Conservation (phyloP, 805 yeast species). For the Yarrowia deformans region DNA sequence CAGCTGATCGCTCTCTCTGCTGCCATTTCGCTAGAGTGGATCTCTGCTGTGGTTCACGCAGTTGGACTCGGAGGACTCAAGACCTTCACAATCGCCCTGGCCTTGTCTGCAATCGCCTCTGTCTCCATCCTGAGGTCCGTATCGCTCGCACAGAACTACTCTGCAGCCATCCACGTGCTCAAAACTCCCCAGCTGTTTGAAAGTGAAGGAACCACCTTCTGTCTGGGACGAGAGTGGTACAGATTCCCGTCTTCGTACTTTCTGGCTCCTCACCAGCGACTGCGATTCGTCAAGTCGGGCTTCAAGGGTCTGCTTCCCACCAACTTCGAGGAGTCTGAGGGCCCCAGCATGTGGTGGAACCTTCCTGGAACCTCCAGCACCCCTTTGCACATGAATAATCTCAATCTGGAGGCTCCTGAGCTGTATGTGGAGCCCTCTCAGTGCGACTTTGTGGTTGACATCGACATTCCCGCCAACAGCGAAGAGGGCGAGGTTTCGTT, state of each 20-base stretch:
- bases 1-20: constrained; percentile 71
- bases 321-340: constrained; percentile 65
- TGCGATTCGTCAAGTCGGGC: constrained; percentile 74
- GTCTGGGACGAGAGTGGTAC: constrained; percentile 96
- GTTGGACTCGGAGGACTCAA: constrained; percentile 19
- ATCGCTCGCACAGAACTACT: constrained; percentile 70
- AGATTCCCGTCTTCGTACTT: constrained; percentile 90
- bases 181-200: constrained; percentile 51
- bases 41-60: constrained; percentile 22
- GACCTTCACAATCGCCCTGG: constrained; percentile 34
- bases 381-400: constrained; percentile 77
- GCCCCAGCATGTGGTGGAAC: constrained; percentile 48
- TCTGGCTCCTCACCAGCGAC: constrained; percentile 66
- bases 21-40: constrained; percentile 55
- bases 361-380: constrained; percentile 51
- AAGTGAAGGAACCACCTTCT: constrained; percentile 59
- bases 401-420: constrained; percentile 67
- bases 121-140: constrained; percentile 61
- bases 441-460: constrained; percentile 79
- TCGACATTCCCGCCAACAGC: constrained; percentile 57
- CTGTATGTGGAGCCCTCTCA: constrained; percentile 57
- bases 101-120: constrained; percentile 40
- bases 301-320: constrained; percentile 91
- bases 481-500: constrained; percentile 55
- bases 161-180: constrained; percentile 73